Evolutionary conservation across 441 rosid genomes (phyloP).

Genomic region (Syzygium malaccense): DNA sequence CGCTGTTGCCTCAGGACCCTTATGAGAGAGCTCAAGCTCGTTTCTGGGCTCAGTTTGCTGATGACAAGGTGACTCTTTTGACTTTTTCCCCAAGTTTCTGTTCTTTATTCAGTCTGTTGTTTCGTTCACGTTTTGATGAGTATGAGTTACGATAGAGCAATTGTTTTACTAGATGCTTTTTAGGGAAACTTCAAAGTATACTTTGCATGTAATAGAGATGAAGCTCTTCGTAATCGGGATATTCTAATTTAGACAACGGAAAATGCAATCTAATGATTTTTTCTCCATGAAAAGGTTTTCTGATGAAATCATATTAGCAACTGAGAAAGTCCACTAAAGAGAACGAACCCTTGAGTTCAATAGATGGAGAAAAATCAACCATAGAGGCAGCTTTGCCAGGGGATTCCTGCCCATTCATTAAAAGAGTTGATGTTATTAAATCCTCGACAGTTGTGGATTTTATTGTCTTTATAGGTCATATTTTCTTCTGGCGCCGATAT

Average conservation of each 20-base stretch:
- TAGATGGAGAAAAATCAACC: background rate
- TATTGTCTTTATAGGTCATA: background rate
- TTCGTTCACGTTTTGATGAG: background rate
- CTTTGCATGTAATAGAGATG: background rate
- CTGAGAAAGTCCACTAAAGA: background rate
- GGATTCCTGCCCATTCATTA: background rate
- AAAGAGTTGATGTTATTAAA: background rate
- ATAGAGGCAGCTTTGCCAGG: background rate
- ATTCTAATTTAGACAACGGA: background rate
- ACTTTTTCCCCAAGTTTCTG: background rate
- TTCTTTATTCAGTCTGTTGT: background rate
- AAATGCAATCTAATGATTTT: background rate
- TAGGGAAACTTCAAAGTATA: background rate
- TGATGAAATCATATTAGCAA: background rate
- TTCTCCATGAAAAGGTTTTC: background rate
- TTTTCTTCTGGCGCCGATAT: background rate
- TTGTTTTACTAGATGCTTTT: background rate
- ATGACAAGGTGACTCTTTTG: conserved; percentile 31
- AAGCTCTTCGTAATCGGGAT: background rate
- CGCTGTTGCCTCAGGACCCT: conserved; percentile 35
- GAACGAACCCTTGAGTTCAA: background rate
- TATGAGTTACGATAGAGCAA: background rate
- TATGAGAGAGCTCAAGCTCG: conserved; percentile 42
- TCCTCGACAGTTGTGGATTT: background rate
- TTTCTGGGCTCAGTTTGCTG: conserved; percentile 40